phyloP scores from a whole-genome alignment of 768 basidiomycete genomes.

The Boletus tylopilopsis region DNA sequence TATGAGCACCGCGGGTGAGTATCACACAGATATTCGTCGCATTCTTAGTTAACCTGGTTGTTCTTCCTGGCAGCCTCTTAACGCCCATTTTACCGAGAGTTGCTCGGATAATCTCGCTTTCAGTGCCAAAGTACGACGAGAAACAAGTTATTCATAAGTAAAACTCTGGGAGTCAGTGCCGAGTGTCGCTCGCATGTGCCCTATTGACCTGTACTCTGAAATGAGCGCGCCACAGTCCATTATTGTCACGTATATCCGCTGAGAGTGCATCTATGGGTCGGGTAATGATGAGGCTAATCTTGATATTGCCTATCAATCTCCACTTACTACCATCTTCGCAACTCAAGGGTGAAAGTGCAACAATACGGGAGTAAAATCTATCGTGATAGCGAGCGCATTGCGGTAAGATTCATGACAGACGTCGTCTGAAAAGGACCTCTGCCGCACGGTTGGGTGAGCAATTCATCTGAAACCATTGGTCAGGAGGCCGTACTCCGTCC shows the following conservation, averaged over 20 bases:
- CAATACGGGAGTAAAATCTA: slow-evolving; percentile 7
- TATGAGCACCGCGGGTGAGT: neutral
- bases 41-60: no score
- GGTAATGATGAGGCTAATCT: slow-evolving; percentile 4
- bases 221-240: no score
- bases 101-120: no score
- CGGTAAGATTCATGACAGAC: slow-evolving; percentile 7
- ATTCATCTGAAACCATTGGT: slow-evolving; percentile 34
- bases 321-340: slow-evolving; percentile 2
- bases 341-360: neutral
- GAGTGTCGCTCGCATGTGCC: no score
- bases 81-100: no score
- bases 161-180: no score
- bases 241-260: no score
- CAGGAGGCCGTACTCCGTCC: slow-evolving; percentile 33
- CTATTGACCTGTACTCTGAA: no score
- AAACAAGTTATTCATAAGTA: no score
- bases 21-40: neutral
- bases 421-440: slow-evolving; percentile 37
- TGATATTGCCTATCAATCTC: slow-evolving; percentile 17
- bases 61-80: no score
- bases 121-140: no score
- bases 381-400: slow-evolving; percentile 6
- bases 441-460: slow-evolving; percentile 35
- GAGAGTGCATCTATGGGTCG: no score